These are phyloP conservation scores for Teunomyces stri DNA, from an alignment of 805 yeast species.

Conservation along the genomic window DNA sequence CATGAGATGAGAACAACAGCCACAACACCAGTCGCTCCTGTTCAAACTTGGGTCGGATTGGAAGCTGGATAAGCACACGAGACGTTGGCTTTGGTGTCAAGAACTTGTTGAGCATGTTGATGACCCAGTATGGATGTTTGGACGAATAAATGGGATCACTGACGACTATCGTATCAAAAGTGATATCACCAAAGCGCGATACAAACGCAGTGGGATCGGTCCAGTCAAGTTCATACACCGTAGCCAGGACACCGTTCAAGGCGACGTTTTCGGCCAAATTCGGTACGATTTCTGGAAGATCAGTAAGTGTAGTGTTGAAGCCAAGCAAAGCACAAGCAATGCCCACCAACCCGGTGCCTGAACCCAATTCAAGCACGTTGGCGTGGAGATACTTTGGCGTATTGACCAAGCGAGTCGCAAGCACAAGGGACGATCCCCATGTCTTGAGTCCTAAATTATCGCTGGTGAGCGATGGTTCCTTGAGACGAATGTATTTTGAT, in stretches of 20 bases:
- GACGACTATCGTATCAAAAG: conserved; percentile 60
- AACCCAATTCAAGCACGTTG: conserved; percentile 72
- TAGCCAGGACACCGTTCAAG: conserved; percentile 39
- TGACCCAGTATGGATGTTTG: conserved; percentile 74
- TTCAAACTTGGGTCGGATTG: conserved; percentile 66
- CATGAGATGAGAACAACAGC: conserved; percentile 42
- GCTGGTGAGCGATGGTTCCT: conserved; percentile 82
- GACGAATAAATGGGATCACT: conserved; percentile 90
- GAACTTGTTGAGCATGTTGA: conserved; percentile 54
- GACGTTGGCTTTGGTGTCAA: conserved; percentile 32
- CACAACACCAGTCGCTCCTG: conserved; percentile 63
- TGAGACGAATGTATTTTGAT: conserved; percentile 36
- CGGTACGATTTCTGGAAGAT: conserved; percentile 70
- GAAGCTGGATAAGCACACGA: conserved; percentile 68
- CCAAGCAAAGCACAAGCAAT: conserved; percentile 62
- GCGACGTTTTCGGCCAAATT: conserved; percentile 61
- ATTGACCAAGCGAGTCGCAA: conserved; percentile 53
- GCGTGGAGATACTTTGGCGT: conserved; percentile 16
- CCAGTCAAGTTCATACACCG: conserved; percentile 75
- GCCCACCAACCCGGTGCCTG: conserved; percentile 94
- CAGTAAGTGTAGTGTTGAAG: conserved; percentile 57
- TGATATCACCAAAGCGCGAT: conserved; percentile 21
- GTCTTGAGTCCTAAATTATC: conserved; percentile 91
- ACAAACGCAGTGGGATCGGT: conserved; percentile 47
- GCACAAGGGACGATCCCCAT: conserved; percentile 87